Percentiles rank a stretch among this genome's conserved stretches.
phyloP scores from a whole-genome alignment of 192 early-diverging fungal species.

The Lobosporangium transversale region DNA sequence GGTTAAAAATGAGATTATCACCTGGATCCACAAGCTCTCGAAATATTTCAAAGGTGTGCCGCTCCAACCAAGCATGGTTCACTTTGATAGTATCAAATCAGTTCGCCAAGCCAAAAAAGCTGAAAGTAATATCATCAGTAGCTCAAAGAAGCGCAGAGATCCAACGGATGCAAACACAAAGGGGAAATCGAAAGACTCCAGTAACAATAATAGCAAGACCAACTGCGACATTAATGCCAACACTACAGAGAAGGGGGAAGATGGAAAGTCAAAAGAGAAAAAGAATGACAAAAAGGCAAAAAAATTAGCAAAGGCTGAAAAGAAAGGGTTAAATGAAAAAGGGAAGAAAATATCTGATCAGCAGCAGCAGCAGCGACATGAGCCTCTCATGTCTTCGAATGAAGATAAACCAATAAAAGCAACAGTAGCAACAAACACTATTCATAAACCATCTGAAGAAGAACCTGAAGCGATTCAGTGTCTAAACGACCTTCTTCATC shows the following conservation, averaged over 20 bases:
- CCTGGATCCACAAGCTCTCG: constrained; percentile 27
- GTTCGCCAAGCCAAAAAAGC: no score
- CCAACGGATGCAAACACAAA: no score
- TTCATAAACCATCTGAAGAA: no score
- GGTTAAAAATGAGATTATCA: constrained; percentile 15
- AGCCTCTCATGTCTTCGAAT: no score
- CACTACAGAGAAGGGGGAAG: background rate
- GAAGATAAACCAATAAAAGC: no score
- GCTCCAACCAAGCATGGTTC: constrained; percentile 30
- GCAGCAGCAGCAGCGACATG: background rate
- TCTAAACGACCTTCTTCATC: constrained; percentile 15
- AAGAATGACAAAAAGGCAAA: background rate
- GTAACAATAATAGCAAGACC: no score
- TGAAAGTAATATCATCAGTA: no score
- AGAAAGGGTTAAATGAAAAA: background rate
- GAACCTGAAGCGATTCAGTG: constrained; percentile 17
- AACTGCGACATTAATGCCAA: no score
- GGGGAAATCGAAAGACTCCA: no score
- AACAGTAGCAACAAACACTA: no score
- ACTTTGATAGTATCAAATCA: constrained; percentile 8
- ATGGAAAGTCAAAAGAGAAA: background rate
- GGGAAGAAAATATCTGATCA: background rate
- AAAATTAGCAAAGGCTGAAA: background rate
- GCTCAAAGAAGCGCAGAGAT: no score
- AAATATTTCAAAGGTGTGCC: constrained; percentile 17